Percentiles rank a stretch among this genome's conserved stretches.
Conservation (phyloP, 2,329 filamentous ascomycete species). For the Chaetomiaceae sp. region DNA sequence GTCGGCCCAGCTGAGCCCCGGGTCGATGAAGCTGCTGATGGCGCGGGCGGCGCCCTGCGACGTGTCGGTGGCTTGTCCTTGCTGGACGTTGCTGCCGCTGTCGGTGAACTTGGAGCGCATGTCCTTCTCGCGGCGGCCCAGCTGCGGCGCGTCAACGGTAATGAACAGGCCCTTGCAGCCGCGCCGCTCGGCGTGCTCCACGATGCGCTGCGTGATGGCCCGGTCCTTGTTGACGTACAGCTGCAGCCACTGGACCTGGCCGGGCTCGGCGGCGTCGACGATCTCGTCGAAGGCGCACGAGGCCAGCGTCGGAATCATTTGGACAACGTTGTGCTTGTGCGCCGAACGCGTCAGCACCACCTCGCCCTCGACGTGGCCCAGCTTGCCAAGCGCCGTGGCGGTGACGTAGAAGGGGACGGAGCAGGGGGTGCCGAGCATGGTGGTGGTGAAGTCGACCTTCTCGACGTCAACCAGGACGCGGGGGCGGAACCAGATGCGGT, state of each 20-base stretch:
- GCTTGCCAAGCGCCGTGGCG: slow-evolving; percentile 89
- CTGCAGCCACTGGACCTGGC: slow-evolving; percentile 93
- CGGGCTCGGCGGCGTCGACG: slow-evolving; percentile 69
- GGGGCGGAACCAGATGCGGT: slow-evolving; percentile 95
- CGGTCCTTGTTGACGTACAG: slow-evolving; percentile 97
- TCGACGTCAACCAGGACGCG: slow-evolving; percentile 84
- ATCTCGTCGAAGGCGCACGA: slow-evolving; percentile 98
- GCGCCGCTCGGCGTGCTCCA: slow-evolving; percentile 82
- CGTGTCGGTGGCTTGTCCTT: slow-evolving; percentile 68
- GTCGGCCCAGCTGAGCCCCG: slow-evolving; percentile 85
- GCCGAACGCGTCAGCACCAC: slow-evolving; percentile 83
- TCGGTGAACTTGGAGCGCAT: slow-evolving; percentile 93
- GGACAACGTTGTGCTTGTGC: slow-evolving; percentile 79
- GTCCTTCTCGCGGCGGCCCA: slow-evolving; percentile 92
- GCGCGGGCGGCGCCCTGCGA: slow-evolving; percentile 89
- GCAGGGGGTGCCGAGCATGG: slow-evolving; percentile 83
- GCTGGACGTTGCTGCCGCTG: slow-evolving; percentile 75
- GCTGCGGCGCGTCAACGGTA: slow-evolving; percentile 93
- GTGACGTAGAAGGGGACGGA: slow-evolving; percentile 93
- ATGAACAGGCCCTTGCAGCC: slow-evolving; percentile 97
- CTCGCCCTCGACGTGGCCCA: slow-evolving; percentile 90
- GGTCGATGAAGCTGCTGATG: slow-evolving; percentile 96
- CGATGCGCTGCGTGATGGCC: slow-evolving; percentile 80
- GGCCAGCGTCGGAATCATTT: slow-evolving; percentile 97
- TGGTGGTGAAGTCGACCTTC: slow-evolving; percentile 78